Percentiles rank a stretch among this genome's conserved stretches.
phyloP scores from a whole-genome alignment of 108 stramenopile species.

The Nitzschia inconspicua region DNA sequence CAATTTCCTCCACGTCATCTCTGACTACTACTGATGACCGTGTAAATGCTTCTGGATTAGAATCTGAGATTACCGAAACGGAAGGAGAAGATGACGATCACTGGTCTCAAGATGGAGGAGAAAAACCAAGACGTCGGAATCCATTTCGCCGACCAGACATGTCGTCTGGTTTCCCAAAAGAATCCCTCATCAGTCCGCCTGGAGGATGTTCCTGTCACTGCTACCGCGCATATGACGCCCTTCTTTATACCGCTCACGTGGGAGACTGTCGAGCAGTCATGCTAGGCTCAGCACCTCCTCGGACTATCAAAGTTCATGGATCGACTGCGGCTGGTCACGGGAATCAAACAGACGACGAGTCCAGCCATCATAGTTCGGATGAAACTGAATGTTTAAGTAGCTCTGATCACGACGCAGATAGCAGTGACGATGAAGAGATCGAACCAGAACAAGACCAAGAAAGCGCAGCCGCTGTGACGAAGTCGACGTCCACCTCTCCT shows the following conservation, averaged over 20 bases:
- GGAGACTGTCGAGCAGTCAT: conserved; percentile 87
- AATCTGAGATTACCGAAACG: conserved; percentile 72
- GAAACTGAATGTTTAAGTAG: conserved; percentile 73
- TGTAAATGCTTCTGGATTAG: conserved; percentile 51
- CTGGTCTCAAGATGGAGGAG: conserved; percentile 23
- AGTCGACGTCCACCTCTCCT: background rate
- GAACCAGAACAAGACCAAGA: conserved; percentile 12
- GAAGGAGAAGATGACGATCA: conserved; percentile 75
- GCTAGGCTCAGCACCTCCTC: conserved; percentile 71
- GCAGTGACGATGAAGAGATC: conserved; percentile 58
- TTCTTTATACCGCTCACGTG: conserved; percentile 81
- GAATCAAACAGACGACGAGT: conserved; percentile 69
- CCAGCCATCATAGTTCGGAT: conserved; percentile 68
- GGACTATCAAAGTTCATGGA: conserved; percentile 75
- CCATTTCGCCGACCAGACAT: conserved; percentile 8
- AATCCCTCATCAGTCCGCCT: conserved; percentile 47
- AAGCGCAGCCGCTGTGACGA: conserved; percentile 17
- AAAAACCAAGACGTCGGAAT: conserved; percentile 18
- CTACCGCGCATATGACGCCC: conserved; percentile 72
- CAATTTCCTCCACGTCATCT: conserved; percentile 64
- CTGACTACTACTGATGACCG: conserved; percentile 57
- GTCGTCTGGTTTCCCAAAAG: conserved; percentile 11
- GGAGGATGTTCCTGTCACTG: conserved; percentile 73
- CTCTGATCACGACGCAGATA: conserved; percentile 70
- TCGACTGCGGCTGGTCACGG: conserved; percentile 28